Evolutionary conservation across 805 yeast species (phyloP).

Genomic region (Starmerella riodocensis): DNA sequence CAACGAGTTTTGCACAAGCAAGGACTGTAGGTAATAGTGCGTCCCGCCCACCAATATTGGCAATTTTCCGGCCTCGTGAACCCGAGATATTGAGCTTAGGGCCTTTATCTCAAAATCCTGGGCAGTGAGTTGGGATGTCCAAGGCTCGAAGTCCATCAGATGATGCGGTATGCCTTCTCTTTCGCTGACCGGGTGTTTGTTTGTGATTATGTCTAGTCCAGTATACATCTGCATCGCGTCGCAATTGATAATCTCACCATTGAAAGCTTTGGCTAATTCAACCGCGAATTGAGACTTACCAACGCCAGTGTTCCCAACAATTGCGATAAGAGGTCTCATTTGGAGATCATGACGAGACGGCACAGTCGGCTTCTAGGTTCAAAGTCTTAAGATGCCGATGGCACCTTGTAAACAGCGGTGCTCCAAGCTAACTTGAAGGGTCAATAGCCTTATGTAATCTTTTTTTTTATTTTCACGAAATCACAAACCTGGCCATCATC

Average conservation of each 20-base stretch:
- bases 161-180: constrained; percentile 69
- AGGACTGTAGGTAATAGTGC: constrained; percentile 75
- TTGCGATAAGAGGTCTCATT: constrained; percentile 39
- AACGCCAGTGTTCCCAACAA: constrained; percentile 91
- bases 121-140: constrained; percentile 58
- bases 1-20: constrained; percentile 58
- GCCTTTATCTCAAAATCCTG: constrained; percentile 73
- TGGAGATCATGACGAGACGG: too few relatives aligned
- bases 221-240: constrained; percentile 94
- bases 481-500: too few relatives aligned
- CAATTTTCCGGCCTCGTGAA: constrained; percentile 51
- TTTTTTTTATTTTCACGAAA: too few relatives aligned
- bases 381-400: too few relatives aligned
- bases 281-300: constrained; percentile 81
- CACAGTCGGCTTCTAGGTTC: too few relatives aligned
- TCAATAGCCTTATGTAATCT: too few relatives aligned
- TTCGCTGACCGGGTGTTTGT: constrained; percentile 78
- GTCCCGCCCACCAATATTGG: constrained; percentile 95
- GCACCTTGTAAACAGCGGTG: too few relatives aligned
- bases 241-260: constrained; percentile 87
- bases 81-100: constrained; percentile 39
- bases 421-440: too few relatives aligned
- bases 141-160: constrained; percentile 67
- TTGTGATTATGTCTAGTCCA: constrained; percentile 63
- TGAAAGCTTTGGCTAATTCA: constrained; percentile 58